Evolutionary conservation across 345 rosid species (phyloP).

Genomic region (Boechera retrofracta): DNA sequence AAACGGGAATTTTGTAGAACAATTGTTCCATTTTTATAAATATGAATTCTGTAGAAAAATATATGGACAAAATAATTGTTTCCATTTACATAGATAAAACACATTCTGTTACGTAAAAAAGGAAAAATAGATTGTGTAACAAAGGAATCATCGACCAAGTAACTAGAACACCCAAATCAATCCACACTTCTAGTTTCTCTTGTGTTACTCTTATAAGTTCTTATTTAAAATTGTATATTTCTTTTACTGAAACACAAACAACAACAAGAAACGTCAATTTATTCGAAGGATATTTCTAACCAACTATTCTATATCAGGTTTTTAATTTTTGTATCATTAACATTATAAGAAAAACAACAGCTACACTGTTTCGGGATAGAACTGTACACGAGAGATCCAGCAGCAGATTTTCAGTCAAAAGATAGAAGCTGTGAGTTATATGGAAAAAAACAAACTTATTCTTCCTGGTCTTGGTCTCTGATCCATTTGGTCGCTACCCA

Average conservation of each 20-base stretch:
- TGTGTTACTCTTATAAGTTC: no score
- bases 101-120: no score
- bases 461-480: constrained; percentile 61
- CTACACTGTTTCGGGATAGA: constrained; percentile 23
- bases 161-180: not conserved
- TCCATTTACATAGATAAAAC: no score
- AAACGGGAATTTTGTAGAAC: not conserved
- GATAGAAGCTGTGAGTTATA: constrained; percentile 3
- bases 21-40: no score
- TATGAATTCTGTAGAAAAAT: not conserved
- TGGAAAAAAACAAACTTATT: constrained; percentile 10
- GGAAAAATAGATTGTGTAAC: no score
- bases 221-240: not conserved
- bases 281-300: not conserved
- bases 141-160: not conserved
- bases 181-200: not conserved
- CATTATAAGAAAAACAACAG: constrained; percentile 13
- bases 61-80: no score
- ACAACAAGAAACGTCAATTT: not conserved
- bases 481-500: constrained; percentile 96
- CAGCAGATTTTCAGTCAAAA: constrained; percentile 22
- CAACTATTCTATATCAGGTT: not conserved
- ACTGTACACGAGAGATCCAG: constrained; percentile 36
- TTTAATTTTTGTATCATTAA: constrained; percentile 5
- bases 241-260: not conserved